Base-by-base conservation (phyloP, 2,329 filamentous ascomycete species). In the Knufia fluminis region DNA sequence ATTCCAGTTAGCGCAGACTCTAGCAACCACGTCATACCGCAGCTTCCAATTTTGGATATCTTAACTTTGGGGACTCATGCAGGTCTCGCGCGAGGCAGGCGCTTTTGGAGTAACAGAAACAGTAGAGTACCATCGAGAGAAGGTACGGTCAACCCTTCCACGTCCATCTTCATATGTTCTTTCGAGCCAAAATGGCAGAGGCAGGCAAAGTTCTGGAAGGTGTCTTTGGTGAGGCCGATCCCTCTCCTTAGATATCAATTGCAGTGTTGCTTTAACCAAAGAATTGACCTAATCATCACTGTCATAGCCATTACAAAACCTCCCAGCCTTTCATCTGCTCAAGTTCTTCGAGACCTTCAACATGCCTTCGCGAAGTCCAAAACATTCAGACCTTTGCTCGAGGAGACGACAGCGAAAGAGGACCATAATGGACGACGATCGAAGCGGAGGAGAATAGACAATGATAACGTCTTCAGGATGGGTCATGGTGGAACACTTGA, bases 401-500 rank as follows among this genome's bases (percentile, higher is more conserved):
- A 24, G 69, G 76, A 46, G 82, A 90, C 55, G 2, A 38, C 39
- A 35, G 52, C 55, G 14, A 47, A 51, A 38, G 46, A 50, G 31
- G 46, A 51, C 31, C 51, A 53, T 16, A 48, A 39, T 3, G 58
- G 72, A 72, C 49, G 68, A 68, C 1, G 73, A 71, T 42, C 77
- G 79, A 51, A 66, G 72, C 14, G 68, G 71, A 57, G 82, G 86
- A 64, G 51, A 72, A 76, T 51, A 71, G 72, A 51, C 79, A 84
- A 63, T 75, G 76, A 57, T 74, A 76, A 58, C 77, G 82, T 52
- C 76, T 80, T 97, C 59, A 98, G 97, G 73, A 86, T 97, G 62
- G 92, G 92, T 28, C 92, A 98, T 69, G 92, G 92, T 53, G 92
- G 92, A 38, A 98, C 92, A 1, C 77, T 98, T 16, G 92, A 98